Evolutionary conservation across 805 yeast genomes (phyloP).

Genomic region (Kazachstania africana): DNA sequence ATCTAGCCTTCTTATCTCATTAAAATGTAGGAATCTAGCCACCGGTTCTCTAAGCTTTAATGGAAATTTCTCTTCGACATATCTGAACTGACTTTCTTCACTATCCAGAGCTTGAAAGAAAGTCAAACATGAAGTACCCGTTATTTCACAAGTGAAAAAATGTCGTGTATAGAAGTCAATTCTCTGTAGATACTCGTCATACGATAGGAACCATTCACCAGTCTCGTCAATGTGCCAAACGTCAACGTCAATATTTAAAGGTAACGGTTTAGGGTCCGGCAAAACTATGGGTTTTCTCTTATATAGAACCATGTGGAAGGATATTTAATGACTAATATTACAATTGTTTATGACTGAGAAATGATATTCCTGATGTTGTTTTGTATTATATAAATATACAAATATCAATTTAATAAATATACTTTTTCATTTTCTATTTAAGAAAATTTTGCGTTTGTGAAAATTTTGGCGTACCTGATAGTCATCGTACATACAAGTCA

Average conservation of each 20-base stretch:
- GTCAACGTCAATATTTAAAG: conserved; percentile 41
- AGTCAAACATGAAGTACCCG: conserved; percentile 86
- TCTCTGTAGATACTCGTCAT: conserved; percentile 63
- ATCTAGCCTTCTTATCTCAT: conserved; percentile 71
- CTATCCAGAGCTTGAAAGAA: conserved; percentile 79
- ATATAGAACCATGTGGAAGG: conserved; percentile 48
- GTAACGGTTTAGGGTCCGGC: conserved; percentile 45
- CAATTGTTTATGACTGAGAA: conserved; percentile 3
- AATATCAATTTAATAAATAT: too few species aligned
- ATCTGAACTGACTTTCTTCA: conserved; percentile 51
- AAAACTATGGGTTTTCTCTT: conserved; percentile 60
- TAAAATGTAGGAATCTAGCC: conserved; percentile 73
- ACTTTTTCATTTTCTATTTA: too few species aligned
- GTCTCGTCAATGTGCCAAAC: conserved; percentile 81
- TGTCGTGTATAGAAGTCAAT: conserved; percentile 62
- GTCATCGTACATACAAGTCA: too few species aligned
- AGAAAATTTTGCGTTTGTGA: too few species aligned
- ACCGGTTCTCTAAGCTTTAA: conserved; percentile 88
- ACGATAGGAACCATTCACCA: conserved; percentile 73
- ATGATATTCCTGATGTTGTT: too few species aligned
- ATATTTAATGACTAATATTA: neutral
- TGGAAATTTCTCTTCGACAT: conserved; percentile 76
- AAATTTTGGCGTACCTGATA: too few species aligned
- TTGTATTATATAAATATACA: too few species aligned
- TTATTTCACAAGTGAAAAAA: conserved; percentile 89